phyloP scores from a whole-genome alignment of 164 flowering plant species.

The Cinnamomum chago region DNA sequence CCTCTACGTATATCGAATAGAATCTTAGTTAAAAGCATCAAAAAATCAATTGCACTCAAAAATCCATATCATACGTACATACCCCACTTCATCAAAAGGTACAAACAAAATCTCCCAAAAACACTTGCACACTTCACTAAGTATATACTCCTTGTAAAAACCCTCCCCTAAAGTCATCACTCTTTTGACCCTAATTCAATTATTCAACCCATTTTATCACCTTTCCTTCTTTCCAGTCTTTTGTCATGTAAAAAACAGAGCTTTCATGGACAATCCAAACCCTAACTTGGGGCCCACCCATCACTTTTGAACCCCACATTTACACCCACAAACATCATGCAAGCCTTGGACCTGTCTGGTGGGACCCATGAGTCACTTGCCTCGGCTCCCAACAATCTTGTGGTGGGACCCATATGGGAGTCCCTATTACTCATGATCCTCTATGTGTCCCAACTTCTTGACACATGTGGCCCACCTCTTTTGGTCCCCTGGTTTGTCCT shows the following conservation, averaged over 20 bases:
- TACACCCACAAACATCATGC: background rate
- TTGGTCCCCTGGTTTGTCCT: background rate
- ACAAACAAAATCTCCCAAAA: conserved; percentile 7
- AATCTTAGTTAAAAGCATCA: conserved; percentile 20
- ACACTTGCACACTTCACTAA: background rate
- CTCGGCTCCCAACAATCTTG: conserved; percentile 32
- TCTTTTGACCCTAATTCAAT: conserved; percentile 1
- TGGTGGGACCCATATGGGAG: conserved; percentile 20
- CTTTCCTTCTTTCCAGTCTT: background rate
- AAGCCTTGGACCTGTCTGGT: background rate
- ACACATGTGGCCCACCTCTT: conserved; percentile 26
- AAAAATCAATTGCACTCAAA: conserved; percentile 11
- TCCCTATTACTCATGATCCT: conserved; percentile 25
- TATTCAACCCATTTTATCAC: background rate
- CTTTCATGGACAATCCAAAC: background rate
- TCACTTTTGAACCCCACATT: conserved; percentile 14
- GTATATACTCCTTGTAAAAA: background rate
- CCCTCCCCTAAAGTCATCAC: background rate
- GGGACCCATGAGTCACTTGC: conserved; percentile 7
- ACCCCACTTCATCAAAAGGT: conserved; percentile 12
- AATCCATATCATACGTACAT: background rate
- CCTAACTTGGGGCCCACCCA: conserved; percentile 22
- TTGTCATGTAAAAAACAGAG: background rate
- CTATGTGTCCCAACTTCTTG: conserved; percentile 36
- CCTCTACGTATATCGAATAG: conserved; percentile 1